Evolutionary conservation across 139 green algal genomes (phyloP), one percentile per base, ranked within the genome.

Genomic region (Picochlorum sp.): DNA sequence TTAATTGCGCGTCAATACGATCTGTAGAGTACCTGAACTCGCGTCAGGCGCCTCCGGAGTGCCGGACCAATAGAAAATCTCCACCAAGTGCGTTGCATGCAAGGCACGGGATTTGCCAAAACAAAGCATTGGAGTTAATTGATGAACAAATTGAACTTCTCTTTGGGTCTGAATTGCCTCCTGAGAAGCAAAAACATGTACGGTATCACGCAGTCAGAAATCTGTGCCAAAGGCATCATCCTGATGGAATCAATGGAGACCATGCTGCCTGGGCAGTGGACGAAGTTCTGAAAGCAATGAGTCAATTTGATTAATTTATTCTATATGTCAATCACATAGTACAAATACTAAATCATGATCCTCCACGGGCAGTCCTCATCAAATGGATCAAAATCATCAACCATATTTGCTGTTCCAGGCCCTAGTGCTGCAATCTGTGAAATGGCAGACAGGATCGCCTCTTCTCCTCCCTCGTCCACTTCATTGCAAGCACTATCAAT

Each of bases 361-460:
- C 34, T 41, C 34, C 34, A 41, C 8, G 34, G 34, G 34, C 34
- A 41, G 8, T 41, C 34, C 34, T 41, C 34, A 11, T 41, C 34
- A 41, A 41, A 41, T 41, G 34, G 34, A 41, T 41, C 21, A 26
- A 46, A 11, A 7, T 57, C 18, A n/a, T 50, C 49, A 11, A 28
- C 32, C 8, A 30, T 41, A 0, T 16, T 26, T 45, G 47, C 44
- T 24, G 23, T 56, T 18, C 26, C 45, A 15, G 34, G 21, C 11
- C 34, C 34, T 13, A 41, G 34, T 41, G 8, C 34, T 41, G 34
- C 34, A 4, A 41, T 41, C 47, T 78, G 71, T 15, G 54, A 26
- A 4, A 87, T 71, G 6, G 75, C 70, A 0, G 32, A 6, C 11
- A 41, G 7, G 34, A 41, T 41, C 9, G 6, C 34, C 49, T 20